Evolutionary conservation across 2,329 filamentous ascomycete species (phyloP).

Genomic region (Fusarium buharicum): DNA sequence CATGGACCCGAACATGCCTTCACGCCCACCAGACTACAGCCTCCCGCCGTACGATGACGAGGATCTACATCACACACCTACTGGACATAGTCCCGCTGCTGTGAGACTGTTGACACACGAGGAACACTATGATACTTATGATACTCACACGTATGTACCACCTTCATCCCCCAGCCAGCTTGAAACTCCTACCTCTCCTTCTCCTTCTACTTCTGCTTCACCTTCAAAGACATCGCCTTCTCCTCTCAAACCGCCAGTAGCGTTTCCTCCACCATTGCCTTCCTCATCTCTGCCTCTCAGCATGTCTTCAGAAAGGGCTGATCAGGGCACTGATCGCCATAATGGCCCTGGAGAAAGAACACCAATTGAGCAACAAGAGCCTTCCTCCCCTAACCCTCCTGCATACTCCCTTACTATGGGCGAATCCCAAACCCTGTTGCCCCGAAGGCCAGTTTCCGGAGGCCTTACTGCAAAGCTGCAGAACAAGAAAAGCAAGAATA

Average conservation of each 20-base stretch:
- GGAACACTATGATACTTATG: slow-evolving; percentile 57
- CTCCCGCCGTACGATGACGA: slow-evolving; percentile 68
- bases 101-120: slow-evolving; percentile 72
- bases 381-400: slow-evolving; percentile 21
- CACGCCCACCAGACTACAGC: slow-evolving; percentile 67
- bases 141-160: slow-evolving; percentile 64
- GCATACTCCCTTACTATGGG: slow-evolving; percentile 18
- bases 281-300: slow-evolving; percentile 12
- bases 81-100: slow-evolving; percentile 61
- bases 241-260: slow-evolving; percentile 31
- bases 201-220: slow-evolving; percentile 11
- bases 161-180: slow-evolving; percentile 25
- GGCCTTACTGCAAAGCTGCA: slow-evolving; percentile 62
- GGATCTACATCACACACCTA: slow-evolving; percentile 56
- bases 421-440: slow-evolving; percentile 29
- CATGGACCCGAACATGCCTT: slow-evolving; percentile 65
- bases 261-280: slow-evolving; percentile 25
- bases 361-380: slow-evolving; percentile 7
- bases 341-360: slow-evolving; percentile 13
- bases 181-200: slow-evolving; percentile 10
- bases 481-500: slow-evolving; percentile 50
- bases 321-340: slow-evolving; percentile 7
- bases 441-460: slow-evolving; percentile 35
- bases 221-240: slow-evolving; percentile 23
- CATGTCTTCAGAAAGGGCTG: slow-evolving; percentile 24